phyloP scores from a whole-genome alignment of 805 yeast species.

The Allodekkera sacchari region DNA sequence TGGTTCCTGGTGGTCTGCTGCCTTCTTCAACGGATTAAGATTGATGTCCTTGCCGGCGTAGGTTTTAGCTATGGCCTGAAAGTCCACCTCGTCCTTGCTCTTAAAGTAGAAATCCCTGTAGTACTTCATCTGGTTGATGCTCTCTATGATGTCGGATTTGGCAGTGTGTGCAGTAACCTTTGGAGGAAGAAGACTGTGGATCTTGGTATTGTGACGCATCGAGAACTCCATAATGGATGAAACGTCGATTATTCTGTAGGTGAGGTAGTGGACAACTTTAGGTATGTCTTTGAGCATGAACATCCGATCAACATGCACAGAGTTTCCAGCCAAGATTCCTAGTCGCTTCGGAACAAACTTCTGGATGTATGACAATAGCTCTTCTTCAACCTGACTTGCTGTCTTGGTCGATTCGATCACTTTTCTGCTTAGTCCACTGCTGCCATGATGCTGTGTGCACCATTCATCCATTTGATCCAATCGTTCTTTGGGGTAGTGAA shows the following conservation, averaged over 20 bases:
- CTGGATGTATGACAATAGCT: constrained; percentile 53
- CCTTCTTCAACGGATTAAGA: constrained; percentile 2
- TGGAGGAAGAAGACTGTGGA: constrained; percentile 48
- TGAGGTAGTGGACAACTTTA: constrained; percentile 45
- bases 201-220: constrained; percentile 60
- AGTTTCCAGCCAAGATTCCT: constrained; percentile 84
- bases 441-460: constrained; percentile 79
- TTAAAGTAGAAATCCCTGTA: constrained; percentile 57
- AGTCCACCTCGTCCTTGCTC: constrained; percentile 11
- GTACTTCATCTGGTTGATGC: constrained; percentile 77
- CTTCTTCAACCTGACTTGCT: constrained; percentile 52
- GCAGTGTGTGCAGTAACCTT: constrained; percentile 82
- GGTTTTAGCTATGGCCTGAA: not conserved
- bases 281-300: constrained; percentile 86
- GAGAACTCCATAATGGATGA: constrained; percentile 79
- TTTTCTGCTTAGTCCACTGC: constrained; percentile 67
- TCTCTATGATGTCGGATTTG: constrained; percentile 76
- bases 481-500: constrained; percentile 53
- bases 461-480: constrained; percentile 78
- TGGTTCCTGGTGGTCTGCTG: too few species aligned
- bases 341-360: constrained; percentile 42
- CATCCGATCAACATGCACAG: constrained; percentile 84
- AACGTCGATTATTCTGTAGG: constrained; percentile 83
- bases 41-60: constrained; percentile 5
- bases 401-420: constrained; percentile 51